phyloP scores from a whole-genome alignment of 2,329 filamentous ascomycete species.

The Paraconiothyrium brasiliense region DNA sequence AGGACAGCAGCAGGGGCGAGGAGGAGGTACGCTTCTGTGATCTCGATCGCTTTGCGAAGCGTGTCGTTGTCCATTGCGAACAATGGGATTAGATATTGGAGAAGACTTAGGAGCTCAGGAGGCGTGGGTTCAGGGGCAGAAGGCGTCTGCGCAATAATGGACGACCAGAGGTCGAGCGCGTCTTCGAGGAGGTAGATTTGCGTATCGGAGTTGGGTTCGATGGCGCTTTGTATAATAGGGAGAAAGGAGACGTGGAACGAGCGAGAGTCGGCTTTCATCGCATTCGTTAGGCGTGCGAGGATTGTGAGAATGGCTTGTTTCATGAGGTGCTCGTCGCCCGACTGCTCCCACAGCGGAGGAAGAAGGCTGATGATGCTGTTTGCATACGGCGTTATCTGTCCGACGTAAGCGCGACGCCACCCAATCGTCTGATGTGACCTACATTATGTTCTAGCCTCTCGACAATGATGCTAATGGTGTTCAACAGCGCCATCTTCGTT shows the following conservation, averaged over 20 bases:
- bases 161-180: slow-evolving; percentile 86
- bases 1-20: slow-evolving; percentile 59
- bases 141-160: slow-evolving; percentile 72
- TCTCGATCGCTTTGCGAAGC: slow-evolving; percentile 59
- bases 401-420: slow-evolving; percentile 17
- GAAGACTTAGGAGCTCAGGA: slow-evolving; percentile 53
- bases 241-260: slow-evolving; percentile 82
- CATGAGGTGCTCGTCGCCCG: slow-evolving; percentile 87
- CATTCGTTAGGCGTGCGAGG: slow-evolving; percentile 82
- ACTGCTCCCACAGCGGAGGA: slow-evolving; percentile 84
- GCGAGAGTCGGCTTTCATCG: slow-evolving; percentile 80
- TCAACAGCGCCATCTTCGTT: slow-evolving; percentile 88
- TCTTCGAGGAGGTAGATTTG: slow-evolving; percentile 86
- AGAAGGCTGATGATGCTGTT: slow-evolving; percentile 84
- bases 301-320: slow-evolving; percentile 93
- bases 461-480: slow-evolving; percentile 84
- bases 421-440: slow-evolving; percentile 29
- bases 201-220: slow-evolving; percentile 72
- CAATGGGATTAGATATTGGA: slow-evolving; percentile 57
- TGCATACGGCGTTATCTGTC: slow-evolving; percentile 69
- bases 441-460: slow-evolving; percentile 80
- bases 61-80: slow-evolving; percentile 60
- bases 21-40: slow-evolving; percentile 60
- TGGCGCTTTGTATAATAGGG: slow-evolving; percentile 81
- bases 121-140: slow-evolving; percentile 53